Evolutionary conservation across 2,329 filamentous ascomycete species (phyloP).

Genomic region (Drechmeria coniospora): DNA sequence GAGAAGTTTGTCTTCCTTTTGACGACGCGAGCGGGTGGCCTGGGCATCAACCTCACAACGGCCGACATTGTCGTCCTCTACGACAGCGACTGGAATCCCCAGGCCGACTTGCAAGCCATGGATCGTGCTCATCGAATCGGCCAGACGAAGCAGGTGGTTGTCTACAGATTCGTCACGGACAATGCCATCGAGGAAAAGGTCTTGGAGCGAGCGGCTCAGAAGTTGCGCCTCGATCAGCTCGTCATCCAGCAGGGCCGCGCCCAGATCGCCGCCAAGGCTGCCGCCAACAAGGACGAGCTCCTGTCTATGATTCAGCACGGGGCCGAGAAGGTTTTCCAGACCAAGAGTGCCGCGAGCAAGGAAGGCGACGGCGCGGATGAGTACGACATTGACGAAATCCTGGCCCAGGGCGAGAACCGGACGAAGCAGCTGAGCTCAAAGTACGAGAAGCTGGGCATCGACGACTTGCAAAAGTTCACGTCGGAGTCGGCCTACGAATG

Average conservation of each 20-base stretch:
- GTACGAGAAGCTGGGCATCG: conserved; percentile 92
- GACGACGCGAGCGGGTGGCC: conserved; percentile 85
- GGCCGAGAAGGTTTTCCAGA: conserved; percentile 83
- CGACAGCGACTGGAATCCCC: conserved; percentile 97
- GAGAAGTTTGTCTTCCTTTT: conserved; percentile 95
- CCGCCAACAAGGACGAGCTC: conserved; percentile 89
- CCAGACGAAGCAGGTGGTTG: conserved; percentile 93
- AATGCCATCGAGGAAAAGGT: conserved; percentile 99
- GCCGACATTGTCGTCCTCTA: conserved; percentile 95
- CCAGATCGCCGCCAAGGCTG: conserved; percentile 78
- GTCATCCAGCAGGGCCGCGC: conserved; percentile 96
- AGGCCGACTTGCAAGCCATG: conserved; percentile 97
- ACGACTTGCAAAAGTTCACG: conserved; percentile 94
- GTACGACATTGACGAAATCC: conserved; percentile 79
- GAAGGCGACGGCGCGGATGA: conserved; percentile 50
- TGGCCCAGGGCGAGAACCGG: conserved; percentile 72
- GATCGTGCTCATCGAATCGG: conserved; percentile 96
- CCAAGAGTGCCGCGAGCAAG: conserved; percentile 47
- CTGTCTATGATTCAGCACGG: conserved; percentile 98
- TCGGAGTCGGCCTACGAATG: conserved; percentile 97
- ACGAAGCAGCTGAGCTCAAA: conserved; percentile 84
- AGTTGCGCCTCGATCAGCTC: conserved; percentile 86
- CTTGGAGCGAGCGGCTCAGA: conserved; percentile 88
- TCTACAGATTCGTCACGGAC: conserved; percentile 94
- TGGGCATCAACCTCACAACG: conserved; percentile 90